Evolutionary conservation across 257 asterid species (phyloP), one percentile per base, ranked within the genome.

Genomic region (Salvia rosmarinus): DNA sequence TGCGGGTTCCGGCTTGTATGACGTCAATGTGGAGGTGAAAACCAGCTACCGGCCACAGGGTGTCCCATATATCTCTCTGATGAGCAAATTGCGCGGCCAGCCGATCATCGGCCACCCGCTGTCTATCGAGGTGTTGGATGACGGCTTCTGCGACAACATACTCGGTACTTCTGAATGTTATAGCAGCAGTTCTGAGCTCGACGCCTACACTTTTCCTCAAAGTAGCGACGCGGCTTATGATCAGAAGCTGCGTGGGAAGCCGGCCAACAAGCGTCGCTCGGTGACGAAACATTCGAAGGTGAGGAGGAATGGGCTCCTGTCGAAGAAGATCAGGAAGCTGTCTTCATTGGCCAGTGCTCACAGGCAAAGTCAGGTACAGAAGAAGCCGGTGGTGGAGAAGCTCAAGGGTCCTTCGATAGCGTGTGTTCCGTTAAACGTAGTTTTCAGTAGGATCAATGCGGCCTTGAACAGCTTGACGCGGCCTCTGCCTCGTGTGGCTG

Each of bases 41-140:
- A 73, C 91, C 30, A 76, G 85, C 79, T 71, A 71, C 67, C 87
- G 83, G 66, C 88, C 88, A 20, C 95, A 85, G 68, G 84, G 81
- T 2, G 99, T 88, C 23, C 96, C 98, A 0, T 89, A 79, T 65
- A 82, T 91, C 14, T 95, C 97, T 60, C 85, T 91, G 37, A 85
- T 78, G 92, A 85, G 96, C 95, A 91, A 87, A 81, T 52, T 81
- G 12, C 79, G 58, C 34, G 85, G 91, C 49, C 86, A 57, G 76
- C 95, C 98, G 14, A 83, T 95, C 64, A 71, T 81, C 3, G 99
- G 99, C 30, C 91, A 95, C 75, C 99, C 96, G 2, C 76, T 95
- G 68, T 46, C 85, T 0, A 76, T 90, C 17, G 94, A 91, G 75
- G 85, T 77, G 20, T 64, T 91, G 73, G 91, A 87, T 0, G 85